A percentile compares a stretch with the other conserved stretches of the same genome.
Evolutionary conservation across 495 filamentous ascomycete species (phyloP).

Genomic region (Talaromyces adpressus): DNA sequence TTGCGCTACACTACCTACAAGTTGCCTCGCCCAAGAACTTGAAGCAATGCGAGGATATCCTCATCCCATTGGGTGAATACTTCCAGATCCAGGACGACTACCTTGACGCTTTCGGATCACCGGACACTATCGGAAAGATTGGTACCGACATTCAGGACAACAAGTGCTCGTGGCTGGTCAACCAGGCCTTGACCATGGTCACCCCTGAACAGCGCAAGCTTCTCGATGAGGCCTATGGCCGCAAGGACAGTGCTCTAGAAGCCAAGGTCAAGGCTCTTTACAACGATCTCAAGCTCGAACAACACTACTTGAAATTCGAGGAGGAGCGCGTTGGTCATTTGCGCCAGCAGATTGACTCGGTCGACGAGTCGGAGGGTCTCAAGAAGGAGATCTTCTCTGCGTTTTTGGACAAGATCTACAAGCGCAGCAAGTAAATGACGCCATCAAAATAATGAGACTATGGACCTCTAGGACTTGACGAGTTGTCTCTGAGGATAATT

Average conservation of each 20-base stretch:
- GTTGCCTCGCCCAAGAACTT: slow-evolving; percentile 79
- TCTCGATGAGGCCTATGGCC: slow-evolving; percentile 78
- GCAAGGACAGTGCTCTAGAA: slow-evolving; percentile 76
- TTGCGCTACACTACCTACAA: slow-evolving; percentile 75
- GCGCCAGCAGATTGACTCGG: slow-evolving; percentile 59
- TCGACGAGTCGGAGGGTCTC: slow-evolving; percentile 80
- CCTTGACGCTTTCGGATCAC: slow-evolving; percentile 92
- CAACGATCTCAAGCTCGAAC: slow-evolving; percentile 73
- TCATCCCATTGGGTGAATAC: slow-evolving; percentile 98
- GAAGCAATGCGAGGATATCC: slow-evolving; percentile 76
- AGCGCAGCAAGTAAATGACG: slow-evolving; percentile 71
- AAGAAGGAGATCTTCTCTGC: slow-evolving; percentile 85
- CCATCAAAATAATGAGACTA: neutral
- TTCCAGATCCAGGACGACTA: slow-evolving; percentile 99
- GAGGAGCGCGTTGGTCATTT: slow-evolving; percentile 73
- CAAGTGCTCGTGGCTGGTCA: slow-evolving; percentile 97
- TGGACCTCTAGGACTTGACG: neutral
- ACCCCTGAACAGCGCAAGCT: slow-evolving; percentile 75
- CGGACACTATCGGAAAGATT: slow-evolving; percentile 95
- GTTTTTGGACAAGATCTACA: slow-evolving; percentile 95
- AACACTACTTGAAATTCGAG: slow-evolving; percentile 81
- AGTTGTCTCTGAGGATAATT: neutral
- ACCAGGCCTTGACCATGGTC: slow-evolving; percentile 76
- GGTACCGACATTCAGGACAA: slow-evolving; percentile 98
- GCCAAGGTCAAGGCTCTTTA: slow-evolving; percentile 80